Conservation (phyloP, 768 basidiomycete species). For the Roridomyces roridus region DNA sequence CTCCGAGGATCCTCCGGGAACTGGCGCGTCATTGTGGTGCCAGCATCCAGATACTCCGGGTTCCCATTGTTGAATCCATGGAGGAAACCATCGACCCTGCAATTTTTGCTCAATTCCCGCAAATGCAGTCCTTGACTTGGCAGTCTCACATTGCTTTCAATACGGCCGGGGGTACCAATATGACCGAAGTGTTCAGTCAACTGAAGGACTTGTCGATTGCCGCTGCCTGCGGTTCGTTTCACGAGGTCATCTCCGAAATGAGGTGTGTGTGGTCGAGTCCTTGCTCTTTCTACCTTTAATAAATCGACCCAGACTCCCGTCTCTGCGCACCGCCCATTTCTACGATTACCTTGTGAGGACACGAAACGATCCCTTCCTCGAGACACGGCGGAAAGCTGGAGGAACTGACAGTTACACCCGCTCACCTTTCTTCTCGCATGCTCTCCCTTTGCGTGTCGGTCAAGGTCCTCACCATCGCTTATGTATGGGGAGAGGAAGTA, state of each 20-base stretch:
- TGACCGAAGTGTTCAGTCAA: background rate
- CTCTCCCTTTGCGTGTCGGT: background rate
- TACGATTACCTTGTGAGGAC: background rate
- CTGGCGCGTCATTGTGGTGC: too few relatives aligned
- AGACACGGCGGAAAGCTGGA: constrained; percentile 8
- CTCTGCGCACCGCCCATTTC: background rate
- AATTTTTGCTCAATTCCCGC: background rate
- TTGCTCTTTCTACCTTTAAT: too few relatives aligned
- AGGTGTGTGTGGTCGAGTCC: constrained; percentile 10
- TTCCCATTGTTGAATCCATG: background rate
- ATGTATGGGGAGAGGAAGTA: too few relatives aligned
- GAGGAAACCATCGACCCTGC: background rate
- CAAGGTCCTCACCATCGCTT: too few relatives aligned
- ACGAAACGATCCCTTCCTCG: background rate
- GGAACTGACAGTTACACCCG: background rate
- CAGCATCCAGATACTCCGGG: too few relatives aligned
- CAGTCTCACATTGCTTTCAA: background rate
- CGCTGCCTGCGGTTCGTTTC: background rate
- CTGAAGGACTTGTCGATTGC: background rate
- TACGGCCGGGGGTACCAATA: background rate
- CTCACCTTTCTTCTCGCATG: background rate
- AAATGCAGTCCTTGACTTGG: background rate
- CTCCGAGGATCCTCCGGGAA: too few relatives aligned
- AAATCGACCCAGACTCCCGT: background rate
- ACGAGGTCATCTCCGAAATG: background rate